Base-by-base conservation (phyloP, 2,329 filamentous ascomycete genomes). In the Microascus cirrosus region DNA sequence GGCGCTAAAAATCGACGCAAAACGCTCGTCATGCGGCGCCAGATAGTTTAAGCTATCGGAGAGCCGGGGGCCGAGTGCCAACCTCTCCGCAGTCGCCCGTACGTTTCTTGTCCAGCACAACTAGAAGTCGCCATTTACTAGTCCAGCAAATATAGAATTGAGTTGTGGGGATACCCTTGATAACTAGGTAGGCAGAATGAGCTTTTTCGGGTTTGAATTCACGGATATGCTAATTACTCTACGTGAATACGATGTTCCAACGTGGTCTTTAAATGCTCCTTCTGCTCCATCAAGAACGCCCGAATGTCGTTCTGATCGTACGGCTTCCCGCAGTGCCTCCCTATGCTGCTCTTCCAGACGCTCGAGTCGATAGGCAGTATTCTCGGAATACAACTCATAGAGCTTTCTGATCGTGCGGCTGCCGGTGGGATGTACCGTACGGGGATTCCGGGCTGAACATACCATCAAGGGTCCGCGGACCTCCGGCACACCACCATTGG, bases 391-490 rank as follows among this genome's bases (percentile, higher is more conserved):
- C 2, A 86, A 71, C 62, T 81, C 77, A 0, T 73, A 71, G 1
- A 83, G 70, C 60, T 84, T 71, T 2, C 81, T 84, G 60, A 86
- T 79, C 1, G 73, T 73, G 1, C 83, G 78, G 18, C 85, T 79
- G 0, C 79, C 84, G 2, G 76, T 81, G 48, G 87, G 72, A 3
- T 81, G 79, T 1, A 79, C 80, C 63, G 85, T 20, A 53, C 20
- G 51, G 51, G 24, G 24, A 24, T 53, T 22, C 11, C n/a, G 51
- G 22, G 24, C 10, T 4, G 18, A 28, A 64, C 74, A 67, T 73
- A 81, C 82, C 75, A 82, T 82, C 57, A 78, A 73, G 3, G 82
- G 82, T 12, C 82, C 81, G 56, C 82, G 74, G 52, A 84, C 77
- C 66, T 83, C 83, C 60, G 81, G 67, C 18, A 83, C 71, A 1